Evolutionary conservation across 306 rosid species (phyloP).

Genomic region (Casuarina glauca): DNA sequence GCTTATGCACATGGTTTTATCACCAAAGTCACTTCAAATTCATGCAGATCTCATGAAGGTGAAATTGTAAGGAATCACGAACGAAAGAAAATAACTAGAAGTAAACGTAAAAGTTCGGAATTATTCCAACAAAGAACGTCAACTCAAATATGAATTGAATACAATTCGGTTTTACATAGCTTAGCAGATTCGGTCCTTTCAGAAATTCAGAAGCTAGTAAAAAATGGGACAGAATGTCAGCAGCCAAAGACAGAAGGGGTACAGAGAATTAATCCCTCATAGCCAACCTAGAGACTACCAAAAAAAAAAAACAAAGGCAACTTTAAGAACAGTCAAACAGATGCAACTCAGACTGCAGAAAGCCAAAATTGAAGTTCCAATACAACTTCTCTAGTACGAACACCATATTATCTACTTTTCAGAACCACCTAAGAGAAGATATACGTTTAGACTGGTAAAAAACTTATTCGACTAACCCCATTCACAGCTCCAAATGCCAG

Average conservation of each 20-base stretch:
- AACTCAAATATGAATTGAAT: no score
- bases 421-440: background rate
- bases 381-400: background rate
- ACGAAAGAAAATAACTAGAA: no score
- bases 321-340: no score
- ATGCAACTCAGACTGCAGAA: background rate
- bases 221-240: no score
- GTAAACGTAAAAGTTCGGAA: background rate
- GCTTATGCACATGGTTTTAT: background rate
- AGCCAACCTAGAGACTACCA: no score
- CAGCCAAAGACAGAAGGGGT: no score
- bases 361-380: background rate
- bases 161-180: no score
- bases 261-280: no score
- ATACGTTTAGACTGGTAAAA: background rate
- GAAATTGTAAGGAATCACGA: background rate
- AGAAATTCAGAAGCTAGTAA: no score
- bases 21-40: background rate
- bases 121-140: no score
- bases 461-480: background rate
- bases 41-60: background rate
- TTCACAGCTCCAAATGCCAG: slow-evolving; percentile 1
- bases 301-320: no score
- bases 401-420: background rate
- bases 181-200: no score